phyloP scores from a whole-genome alignment of 352 stramenopile species.

The Globisporangium polare region DNA sequence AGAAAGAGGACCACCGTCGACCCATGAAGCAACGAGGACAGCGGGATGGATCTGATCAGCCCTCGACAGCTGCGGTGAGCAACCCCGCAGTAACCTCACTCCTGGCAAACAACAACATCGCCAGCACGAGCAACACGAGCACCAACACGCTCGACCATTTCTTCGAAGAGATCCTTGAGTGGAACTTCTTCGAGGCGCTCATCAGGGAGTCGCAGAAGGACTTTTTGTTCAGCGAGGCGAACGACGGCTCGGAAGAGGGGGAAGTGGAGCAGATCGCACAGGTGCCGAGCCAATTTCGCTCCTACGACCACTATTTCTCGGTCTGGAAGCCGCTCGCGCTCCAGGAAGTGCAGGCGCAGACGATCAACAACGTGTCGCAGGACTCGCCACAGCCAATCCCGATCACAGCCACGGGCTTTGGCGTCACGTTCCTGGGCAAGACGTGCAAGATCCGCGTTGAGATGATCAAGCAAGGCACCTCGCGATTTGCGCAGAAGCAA shows the following conservation, averaged over 20 bases:
- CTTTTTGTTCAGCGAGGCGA: constrained; percentile 39
- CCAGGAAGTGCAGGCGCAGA: constrained; percentile 87
- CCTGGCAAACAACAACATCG: not conserved
- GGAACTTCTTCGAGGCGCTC: constrained; percentile 69
- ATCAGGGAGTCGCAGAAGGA: constrained; percentile 52
- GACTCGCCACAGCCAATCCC: constrained; percentile 48
- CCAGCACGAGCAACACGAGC: constrained; percentile 19
- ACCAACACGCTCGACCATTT: constrained; percentile 76
- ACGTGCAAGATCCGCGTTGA: constrained; percentile 75
- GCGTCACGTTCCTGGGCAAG: constrained; percentile 54
- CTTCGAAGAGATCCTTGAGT: constrained; percentile 82
- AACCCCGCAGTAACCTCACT: constrained; percentile 11
- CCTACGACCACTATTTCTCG: constrained; percentile 86
- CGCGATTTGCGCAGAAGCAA: constrained; percentile 22
- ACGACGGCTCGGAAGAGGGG: constrained; percentile 72
- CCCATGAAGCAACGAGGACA: constrained; percentile 52
- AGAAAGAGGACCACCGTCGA: constrained; percentile 51
- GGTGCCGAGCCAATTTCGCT: constrained; percentile 82
- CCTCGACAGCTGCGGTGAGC: constrained; percentile 12
- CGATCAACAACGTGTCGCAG: constrained; percentile 72
- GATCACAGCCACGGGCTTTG: constrained; percentile 39
- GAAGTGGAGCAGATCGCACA: constrained; percentile 53
- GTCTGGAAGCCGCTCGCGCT: constrained; percentile 86
- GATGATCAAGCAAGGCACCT: constrained; percentile 34
- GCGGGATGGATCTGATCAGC: constrained; percentile 16